Percentiles rank a stretch among this genome's conserved stretches.
Evolutionary conservation across 345 rosid genomes (phyloP).

Genomic region (Cardiospermum halicacabum): DNA sequence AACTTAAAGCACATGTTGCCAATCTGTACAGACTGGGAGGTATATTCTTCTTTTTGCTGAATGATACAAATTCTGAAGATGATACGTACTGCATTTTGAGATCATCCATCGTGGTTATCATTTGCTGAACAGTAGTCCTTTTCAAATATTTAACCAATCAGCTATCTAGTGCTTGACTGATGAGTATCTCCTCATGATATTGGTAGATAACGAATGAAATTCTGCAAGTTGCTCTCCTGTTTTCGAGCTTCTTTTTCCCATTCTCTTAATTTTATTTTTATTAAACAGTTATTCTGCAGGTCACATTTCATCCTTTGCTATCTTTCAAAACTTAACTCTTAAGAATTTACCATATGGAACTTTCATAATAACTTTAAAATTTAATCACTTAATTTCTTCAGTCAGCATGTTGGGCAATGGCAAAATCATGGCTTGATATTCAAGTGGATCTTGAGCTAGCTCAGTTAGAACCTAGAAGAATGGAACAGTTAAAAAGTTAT

Average conservation of each 20-base stretch:
- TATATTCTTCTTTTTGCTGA: slow-evolving; percentile 23
- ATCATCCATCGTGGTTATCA: neutral
- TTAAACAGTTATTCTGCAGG: neutral
- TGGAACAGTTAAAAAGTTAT: slow-evolving; percentile 56
- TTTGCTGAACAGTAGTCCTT: neutral
- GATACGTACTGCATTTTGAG: neutral
- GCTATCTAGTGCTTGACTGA: neutral
- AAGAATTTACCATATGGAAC: neutral
- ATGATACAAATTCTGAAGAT: slow-evolving; percentile 10
- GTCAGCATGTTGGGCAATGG: slow-evolving; percentile 99
- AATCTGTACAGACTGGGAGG: slow-evolving; percentile 97
- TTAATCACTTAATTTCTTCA: slow-evolving; percentile 26
- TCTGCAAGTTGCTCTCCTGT: neutral
- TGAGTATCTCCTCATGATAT: neutral
- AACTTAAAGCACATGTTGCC: slow-evolving; percentile 85
- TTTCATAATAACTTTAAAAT: slow-evolving; percentile 1
- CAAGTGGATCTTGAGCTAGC: slow-evolving; percentile 90
- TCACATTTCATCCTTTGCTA: neutral
- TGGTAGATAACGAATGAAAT: neutral
- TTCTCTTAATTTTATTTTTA: neutral
- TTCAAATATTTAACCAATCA: neutral
- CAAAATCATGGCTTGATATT: slow-evolving; percentile 96
- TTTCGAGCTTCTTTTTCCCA: neutral
- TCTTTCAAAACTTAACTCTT: neutral
- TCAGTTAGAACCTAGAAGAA: slow-evolving; percentile 57